Evolutionary conservation across 2,329 filamentous ascomycete species (phyloP).

Genomic region (Fusarium dlaminii): DNA sequence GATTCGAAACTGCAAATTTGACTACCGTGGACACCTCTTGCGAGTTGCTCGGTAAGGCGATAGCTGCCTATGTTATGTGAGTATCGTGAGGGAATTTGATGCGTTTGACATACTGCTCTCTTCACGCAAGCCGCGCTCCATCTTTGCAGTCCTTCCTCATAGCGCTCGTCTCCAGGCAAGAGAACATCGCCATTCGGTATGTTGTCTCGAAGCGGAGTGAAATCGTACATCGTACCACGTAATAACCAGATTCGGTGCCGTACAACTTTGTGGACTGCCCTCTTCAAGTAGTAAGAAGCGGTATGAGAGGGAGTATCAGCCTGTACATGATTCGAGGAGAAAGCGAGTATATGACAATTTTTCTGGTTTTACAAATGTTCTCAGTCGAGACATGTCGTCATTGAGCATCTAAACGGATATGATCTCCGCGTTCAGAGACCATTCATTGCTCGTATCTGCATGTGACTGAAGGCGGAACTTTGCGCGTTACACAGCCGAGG

Average conservation of each 20-base stretch:
- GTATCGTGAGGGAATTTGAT: background rate
- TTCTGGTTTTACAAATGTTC: slow-evolving; percentile 11
- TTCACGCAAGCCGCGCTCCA: slow-evolving; percentile 50
- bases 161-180: slow-evolving; percentile 44
- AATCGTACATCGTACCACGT: slow-evolving; percentile 26
- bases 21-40: slow-evolving; percentile 46
- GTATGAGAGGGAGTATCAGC: background rate
- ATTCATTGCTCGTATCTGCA: background rate
- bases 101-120: slow-evolving; percentile 41
- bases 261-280: background rate
- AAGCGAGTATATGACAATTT: slow-evolving; percentile 22
- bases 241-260: background rate
- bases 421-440: background rate
- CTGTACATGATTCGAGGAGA: background rate
- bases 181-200: slow-evolving; percentile 39
- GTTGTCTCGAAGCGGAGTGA: slow-evolving; percentile 21
- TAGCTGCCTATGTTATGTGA: slow-evolving; percentile 47
- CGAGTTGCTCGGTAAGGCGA: slow-evolving; percentile 51
- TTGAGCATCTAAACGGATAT: slow-evolving; percentile 6
- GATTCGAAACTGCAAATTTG: slow-evolving; percentile 41
- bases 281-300: background rate
- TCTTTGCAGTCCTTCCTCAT: slow-evolving; percentile 45
- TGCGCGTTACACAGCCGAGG: background rate
- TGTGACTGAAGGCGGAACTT: background rate
- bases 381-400: slow-evolving; percentile 38